Conservation (phyloP, 208 protist genomes). For the Trypanosoma rangeli region DNA sequence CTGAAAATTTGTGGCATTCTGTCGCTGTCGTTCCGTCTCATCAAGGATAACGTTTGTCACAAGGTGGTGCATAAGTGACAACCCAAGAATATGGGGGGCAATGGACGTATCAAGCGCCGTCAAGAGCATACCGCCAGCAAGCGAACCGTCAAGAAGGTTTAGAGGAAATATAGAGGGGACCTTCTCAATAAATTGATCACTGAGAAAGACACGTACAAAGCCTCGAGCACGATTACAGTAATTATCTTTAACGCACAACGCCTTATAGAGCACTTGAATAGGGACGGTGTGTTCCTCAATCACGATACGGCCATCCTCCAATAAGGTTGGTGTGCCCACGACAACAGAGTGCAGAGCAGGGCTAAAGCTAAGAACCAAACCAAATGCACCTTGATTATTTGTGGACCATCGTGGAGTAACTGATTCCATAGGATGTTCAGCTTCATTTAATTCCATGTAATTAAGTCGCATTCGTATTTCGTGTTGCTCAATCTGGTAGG, state of each 20-base stretch:
- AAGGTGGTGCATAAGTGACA: conserved; percentile 90
- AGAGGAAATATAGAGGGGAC: conserved; percentile 83
- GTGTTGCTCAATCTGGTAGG: conserved; percentile 82
- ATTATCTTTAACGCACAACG: conserved; percentile 51
- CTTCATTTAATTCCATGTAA: conserved; percentile 74
- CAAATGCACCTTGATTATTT: conserved; percentile 65
- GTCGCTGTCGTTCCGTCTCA: conserved; percentile 54
- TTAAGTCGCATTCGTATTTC: conserved; percentile 76
- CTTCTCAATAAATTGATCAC: conserved; percentile 38
- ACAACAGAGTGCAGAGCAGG: conserved; percentile 62
- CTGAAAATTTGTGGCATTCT: conserved; percentile 58
- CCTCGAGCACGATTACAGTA: conserved; percentile 80
- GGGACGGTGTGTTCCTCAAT: conserved; percentile 74
- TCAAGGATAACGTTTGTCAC: conserved; percentile 68
- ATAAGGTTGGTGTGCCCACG: conserved; percentile 61
- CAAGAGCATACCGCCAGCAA: conserved; percentile 67
- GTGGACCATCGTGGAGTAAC: conserved; percentile 37
- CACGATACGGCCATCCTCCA: conserved; percentile 45
- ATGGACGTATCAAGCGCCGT: conserved; percentile 74
- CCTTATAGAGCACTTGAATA: conserved; percentile 81
- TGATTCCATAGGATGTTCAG: conserved; percentile 37
- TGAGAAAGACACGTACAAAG: conserved; percentile 87
- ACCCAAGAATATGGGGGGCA: conserved; percentile 82
- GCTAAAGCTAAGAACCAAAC: conserved; percentile 75
- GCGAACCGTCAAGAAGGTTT: conserved; percentile 81